These are phyloP conservation scores for Paraphoma chrysanthemicola DNA, from an alignment of 2,329 filamentous ascomycete species.

Conservation along the genomic window DNA sequence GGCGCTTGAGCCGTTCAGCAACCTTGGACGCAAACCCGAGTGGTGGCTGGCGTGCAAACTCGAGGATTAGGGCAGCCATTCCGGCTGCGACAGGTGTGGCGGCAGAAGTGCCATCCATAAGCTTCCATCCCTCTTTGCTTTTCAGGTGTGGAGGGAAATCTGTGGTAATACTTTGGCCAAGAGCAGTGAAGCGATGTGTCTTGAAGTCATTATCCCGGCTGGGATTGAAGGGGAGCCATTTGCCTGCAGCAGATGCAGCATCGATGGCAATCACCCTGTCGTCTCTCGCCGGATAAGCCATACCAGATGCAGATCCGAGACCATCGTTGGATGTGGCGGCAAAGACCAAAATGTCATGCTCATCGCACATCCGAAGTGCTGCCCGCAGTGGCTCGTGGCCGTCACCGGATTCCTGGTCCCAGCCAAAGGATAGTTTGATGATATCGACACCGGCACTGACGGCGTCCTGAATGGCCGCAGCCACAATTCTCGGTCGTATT, in stretches of 20 bases:
- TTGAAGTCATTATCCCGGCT: background rate
- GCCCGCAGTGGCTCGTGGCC: background rate
- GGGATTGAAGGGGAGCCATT: conserved; percentile 9
- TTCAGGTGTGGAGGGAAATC: background rate
- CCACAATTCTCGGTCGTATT: conserved; percentile 3
- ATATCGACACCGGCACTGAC: conserved; percentile 18
- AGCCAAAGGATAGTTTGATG: conserved; percentile 19
- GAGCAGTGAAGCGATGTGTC: conserved; percentile 3
- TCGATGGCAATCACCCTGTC: conserved; percentile 16
- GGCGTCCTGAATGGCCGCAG: conserved; percentile 15
- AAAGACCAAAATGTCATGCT: conserved; percentile 5
- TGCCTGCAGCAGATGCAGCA: conserved; percentile 6
- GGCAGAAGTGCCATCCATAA: conserved; percentile 11
- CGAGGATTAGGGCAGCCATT: conserved; percentile 13
- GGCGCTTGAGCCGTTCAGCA: background rate
- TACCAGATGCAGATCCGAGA: background rate
- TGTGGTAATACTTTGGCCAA: conserved; percentile 5
- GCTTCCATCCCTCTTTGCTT: background rate
- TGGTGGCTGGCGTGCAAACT: conserved; percentile 14
- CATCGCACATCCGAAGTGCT: background rate
- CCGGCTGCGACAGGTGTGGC: conserved; percentile 19
- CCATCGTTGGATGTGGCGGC: conserved; percentile 17
- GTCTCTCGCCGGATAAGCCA: conserved; percentile 14
- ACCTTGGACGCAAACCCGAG: background rate
- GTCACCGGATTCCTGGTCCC: conserved; percentile 1